A percentile compares a stretch with the other conserved stretches of the same genome.
phyloP scores from a whole-genome alignment of 345 rosid species.

The Mercurialis annua region DNA sequence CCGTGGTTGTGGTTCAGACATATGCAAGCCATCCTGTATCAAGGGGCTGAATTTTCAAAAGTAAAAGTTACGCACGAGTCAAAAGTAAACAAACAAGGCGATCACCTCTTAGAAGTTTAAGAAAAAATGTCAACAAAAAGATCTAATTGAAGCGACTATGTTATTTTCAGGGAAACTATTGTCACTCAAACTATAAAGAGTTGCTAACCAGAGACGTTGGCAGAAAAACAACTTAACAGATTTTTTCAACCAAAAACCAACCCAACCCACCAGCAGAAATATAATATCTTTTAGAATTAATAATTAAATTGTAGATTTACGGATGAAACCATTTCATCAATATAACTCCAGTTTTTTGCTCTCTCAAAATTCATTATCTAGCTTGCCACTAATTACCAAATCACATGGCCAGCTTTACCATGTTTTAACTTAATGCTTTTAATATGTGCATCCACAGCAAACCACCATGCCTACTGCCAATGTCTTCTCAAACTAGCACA shows the following conservation, averaged over 20 bases:
- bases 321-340: too few relatives aligned
- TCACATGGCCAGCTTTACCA: too few relatives aligned
- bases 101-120: background rate
- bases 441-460: too few relatives aligned
- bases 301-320: too few relatives aligned
- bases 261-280: background rate
- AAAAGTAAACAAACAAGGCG: background rate
- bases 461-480: too few relatives aligned
- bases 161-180: background rate
- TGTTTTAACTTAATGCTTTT: too few relatives aligned
- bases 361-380: too few relatives aligned
- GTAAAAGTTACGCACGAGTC: slow-evolving; percentile 9
- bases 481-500: too few relatives aligned
- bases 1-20: slow-evolving; percentile 19
- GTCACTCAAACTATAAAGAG: background rate
- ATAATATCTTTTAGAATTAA: too few relatives aligned
- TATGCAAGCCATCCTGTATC: slow-evolving; percentile 23
- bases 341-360: too few relatives aligned
- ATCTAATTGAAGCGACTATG: background rate
- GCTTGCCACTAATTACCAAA: too few relatives aligned
- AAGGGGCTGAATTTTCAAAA: slow-evolving; percentile 33
- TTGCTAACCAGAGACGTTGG: background rate
- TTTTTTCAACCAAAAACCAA: background rate
- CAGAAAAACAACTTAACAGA: background rate
- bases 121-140: slow-evolving; percentile 3